phyloP scores from a whole-genome alignment of 495 filamentous ascomycete species.

The Lophiotrema nucula region DNA sequence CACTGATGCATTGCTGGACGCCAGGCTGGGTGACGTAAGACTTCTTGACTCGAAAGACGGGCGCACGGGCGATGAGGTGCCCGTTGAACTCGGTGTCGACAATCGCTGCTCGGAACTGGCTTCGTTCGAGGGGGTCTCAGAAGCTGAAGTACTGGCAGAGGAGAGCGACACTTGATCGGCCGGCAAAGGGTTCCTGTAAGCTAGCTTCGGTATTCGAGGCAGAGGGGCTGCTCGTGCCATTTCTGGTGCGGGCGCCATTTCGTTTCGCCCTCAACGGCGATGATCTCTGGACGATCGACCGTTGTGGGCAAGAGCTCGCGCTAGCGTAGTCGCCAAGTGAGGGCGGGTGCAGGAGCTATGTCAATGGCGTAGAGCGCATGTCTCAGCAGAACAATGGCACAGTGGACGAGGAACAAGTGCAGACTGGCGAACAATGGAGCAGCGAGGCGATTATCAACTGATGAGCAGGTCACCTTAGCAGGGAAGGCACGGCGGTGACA shows the following conservation, averaged over 20 bases:
- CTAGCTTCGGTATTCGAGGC: conserved; percentile 28
- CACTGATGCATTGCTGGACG: conserved; percentile 10
- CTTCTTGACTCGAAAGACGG: conserved; percentile 5
- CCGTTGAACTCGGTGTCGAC: neutral
- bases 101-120: neutral
- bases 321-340: conserved; percentile 4
- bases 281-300: conserved; percentile 18
- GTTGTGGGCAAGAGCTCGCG: neutral
- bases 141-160: neutral
- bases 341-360: neutral
- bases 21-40: conserved; percentile 17
- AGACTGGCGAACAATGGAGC: neutral
- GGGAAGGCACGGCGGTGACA: neutral
- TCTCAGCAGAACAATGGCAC: neutral
- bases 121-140: neutral
- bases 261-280: conserved; percentile 11
- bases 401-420: neutral
- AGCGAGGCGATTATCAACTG: too few relatives aligned
- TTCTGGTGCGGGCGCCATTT: conserved; percentile 10
- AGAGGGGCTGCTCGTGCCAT: neutral
- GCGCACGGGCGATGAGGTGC: neutral
- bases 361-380: neutral
- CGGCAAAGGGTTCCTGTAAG: conserved; percentile 22
- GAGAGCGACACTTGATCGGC: conserved; percentile 13
- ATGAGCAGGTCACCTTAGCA: too few relatives aligned